Evolutionary conservation across 1,284 basidiomycete species (phyloP).

Genomic region (Sporisorium graminicola): DNA sequence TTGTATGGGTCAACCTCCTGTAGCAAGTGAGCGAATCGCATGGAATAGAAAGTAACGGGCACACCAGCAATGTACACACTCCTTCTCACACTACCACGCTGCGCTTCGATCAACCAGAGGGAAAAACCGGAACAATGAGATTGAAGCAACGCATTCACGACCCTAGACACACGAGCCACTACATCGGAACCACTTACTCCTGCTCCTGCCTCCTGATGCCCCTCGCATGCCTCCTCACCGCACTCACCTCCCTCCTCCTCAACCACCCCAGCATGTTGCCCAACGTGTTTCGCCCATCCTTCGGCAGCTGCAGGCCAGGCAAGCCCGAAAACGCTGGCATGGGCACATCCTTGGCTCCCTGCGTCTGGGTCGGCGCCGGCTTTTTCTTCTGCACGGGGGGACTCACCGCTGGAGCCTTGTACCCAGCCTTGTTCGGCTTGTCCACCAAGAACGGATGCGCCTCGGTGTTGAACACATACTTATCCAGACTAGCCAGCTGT

Average conservation of each 20-base stretch:
- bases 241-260: not conserved
- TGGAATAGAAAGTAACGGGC: constrained; percentile 14
- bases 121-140: not conserved
- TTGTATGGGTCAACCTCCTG: constrained; percentile 20
- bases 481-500: constrained; percentile 41
- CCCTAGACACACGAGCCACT: not conserved
- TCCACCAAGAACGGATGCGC: constrained; percentile 62
- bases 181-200: not conserved
- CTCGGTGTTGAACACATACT: constrained; percentile 66
- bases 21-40: not conserved
- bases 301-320: constrained; percentile 25
- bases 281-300: constrained; percentile 22
- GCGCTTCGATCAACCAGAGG: too few species aligned
- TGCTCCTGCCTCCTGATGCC: constrained; percentile 13
- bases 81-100: not conserved
- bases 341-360: constrained; percentile 9
- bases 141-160: constrained; percentile 1
- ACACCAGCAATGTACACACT: not conserved
- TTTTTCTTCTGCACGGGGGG: not conserved
- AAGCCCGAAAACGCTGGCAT: constrained; percentile 23
- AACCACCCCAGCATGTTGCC: constrained; percentile 15
- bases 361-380: constrained; percentile 9
- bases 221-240: constrained; percentile 6
- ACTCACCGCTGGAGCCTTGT: constrained; percentile 8
- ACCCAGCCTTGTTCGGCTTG: constrained; percentile 32